Evolutionary conservation across 2,329 filamentous ascomycete genomes (phyloP).

Genomic region (Arthrinium puccinioides): DNA sequence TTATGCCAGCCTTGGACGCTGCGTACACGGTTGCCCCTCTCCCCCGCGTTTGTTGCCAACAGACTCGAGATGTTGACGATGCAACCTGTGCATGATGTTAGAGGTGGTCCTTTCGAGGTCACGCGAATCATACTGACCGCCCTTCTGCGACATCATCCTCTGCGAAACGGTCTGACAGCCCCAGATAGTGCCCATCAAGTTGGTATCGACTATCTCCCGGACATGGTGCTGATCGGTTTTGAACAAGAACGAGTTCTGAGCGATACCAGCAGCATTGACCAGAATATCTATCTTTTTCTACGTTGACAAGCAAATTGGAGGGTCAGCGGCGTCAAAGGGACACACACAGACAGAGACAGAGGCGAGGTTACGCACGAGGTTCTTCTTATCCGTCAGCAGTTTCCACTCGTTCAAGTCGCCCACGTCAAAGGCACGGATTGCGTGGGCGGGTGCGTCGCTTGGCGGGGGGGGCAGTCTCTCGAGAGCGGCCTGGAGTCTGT

Average conservation of each 20-base stretch:
- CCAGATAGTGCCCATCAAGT: slow-evolving; percentile 59
- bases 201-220: slow-evolving; percentile 56
- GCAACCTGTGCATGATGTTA: slow-evolving; percentile 37
- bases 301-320: background rate
- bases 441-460: slow-evolving; percentile 8
- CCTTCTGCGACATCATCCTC: slow-evolving; percentile 34
- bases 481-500: slow-evolving; percentile 29
- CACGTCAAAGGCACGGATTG: slow-evolving; percentile 14
- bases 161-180: slow-evolving; percentile 48
- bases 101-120: too few relatives aligned
- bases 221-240: slow-evolving; percentile 43
- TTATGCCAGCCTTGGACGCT: slow-evolving; percentile 72
- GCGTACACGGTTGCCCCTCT: slow-evolving; percentile 67
- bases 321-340: background rate
- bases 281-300: slow-evolving; percentile 45
- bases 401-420: slow-evolving; percentile 3
- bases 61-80: slow-evolving; percentile 81
- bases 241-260: slow-evolving; percentile 58
- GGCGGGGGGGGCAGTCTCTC: slow-evolving; percentile 20
- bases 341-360: too few relatives aligned
- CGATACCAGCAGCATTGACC: slow-evolving; percentile 73
- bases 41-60: slow-evolving; percentile 61
- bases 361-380: background rate
- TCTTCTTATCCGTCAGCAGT: background rate
- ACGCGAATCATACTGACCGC: slow-evolving; percentile 14